A percentile compares a stretch with the other conserved stretches of the same genome.
phyloP scores from a whole-genome alignment of 2,329 filamentous ascomycete species.

The Hypoxylon sp. region DNA sequence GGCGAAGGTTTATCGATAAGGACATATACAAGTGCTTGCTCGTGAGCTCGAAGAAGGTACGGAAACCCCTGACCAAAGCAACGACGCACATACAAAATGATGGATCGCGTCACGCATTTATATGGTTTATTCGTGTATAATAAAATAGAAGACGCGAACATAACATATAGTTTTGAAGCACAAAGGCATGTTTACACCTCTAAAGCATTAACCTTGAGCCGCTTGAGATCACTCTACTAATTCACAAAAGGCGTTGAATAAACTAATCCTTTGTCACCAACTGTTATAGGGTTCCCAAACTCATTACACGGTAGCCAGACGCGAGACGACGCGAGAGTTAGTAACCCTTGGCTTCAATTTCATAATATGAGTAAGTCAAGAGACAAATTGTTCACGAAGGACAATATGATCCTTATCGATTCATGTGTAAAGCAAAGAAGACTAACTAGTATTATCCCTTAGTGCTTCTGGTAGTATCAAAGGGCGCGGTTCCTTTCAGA shows the following conservation, averaged over 20 bases:
- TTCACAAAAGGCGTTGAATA: too few species aligned
- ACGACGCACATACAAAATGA: too few species aligned
- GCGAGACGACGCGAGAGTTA: neutral
- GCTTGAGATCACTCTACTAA: too few species aligned
- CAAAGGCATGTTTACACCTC: neutral
- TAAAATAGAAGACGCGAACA: neutral
- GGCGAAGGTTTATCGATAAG: conserved; percentile 7
- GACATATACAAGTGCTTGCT: neutral
- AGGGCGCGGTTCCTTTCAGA: too few species aligned
- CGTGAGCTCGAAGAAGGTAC: neutral
- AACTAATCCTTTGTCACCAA: too few species aligned
- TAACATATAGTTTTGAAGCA: neutral
- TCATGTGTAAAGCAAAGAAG: neutral
- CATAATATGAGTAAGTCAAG: neutral
- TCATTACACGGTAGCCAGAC: neutral
- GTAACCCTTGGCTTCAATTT: neutral
- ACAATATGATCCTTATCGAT: neutral
- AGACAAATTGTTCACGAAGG: neutral
- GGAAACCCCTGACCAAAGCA: neutral
- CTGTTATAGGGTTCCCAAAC: too few species aligned
- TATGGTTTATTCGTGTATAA: too few species aligned
- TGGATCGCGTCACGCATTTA: too few species aligned
- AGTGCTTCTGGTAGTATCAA: neutral
- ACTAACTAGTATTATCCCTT: neutral
- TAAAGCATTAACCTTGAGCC: too few species aligned